These are phyloP conservation scores for Aurantiochytrium sp. DNA, from an alignment of 108 stramenopile species.

Conservation along the genomic window DNA sequence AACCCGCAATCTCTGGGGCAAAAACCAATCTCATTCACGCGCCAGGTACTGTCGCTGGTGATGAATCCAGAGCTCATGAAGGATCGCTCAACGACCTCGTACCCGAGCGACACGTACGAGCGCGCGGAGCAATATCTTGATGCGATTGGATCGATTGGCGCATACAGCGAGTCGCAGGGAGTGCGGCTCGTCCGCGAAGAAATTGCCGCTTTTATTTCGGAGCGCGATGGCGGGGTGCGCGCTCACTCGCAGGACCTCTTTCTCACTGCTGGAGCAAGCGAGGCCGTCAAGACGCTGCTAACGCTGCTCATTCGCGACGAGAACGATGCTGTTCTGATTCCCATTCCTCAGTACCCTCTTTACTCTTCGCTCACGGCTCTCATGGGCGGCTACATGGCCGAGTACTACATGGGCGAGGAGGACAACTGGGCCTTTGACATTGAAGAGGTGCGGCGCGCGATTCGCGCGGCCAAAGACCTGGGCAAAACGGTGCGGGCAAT, in stretches of 20 bases:
- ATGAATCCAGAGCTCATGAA: slow-evolving; percentile 60
- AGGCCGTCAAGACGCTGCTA: slow-evolving; percentile 68
- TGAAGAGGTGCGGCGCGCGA: slow-evolving; percentile 57
- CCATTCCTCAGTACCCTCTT: slow-evolving; percentile 92
- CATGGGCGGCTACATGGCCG: slow-evolving; percentile 68
- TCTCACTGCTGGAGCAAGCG: slow-evolving; percentile 80
- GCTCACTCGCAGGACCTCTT: slow-evolving; percentile 63
- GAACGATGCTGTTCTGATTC: slow-evolving; percentile 76
- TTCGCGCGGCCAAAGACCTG: slow-evolving; percentile 61
- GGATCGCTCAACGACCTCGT: not conserved
- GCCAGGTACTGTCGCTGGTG: slow-evolving; percentile 75
- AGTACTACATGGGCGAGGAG: slow-evolving; percentile 74
- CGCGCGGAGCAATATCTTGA: slow-evolving; percentile 43
- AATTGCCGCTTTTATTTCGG: slow-evolving; percentile 69
- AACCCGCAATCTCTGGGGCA: slow-evolving; percentile 90
- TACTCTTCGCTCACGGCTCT: slow-evolving; percentile 75
- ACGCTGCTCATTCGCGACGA: slow-evolving; percentile 62
- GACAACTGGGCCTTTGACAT: slow-evolving; percentile 67
- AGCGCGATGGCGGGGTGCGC: slow-evolving; percentile 53
- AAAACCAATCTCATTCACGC: slow-evolving; percentile 67
- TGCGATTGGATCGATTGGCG: not conserved
- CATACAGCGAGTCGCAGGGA: slow-evolving; percentile 67
- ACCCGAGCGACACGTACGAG: slow-evolving; percentile 37
- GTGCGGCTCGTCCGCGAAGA: slow-evolving; percentile 58
- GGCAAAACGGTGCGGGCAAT: slow-evolving; percentile 64